Evolutionary conservation across 2,329 filamentous ascomycete genomes (phyloP).

Genomic region (Curvularia sp.): DNA sequence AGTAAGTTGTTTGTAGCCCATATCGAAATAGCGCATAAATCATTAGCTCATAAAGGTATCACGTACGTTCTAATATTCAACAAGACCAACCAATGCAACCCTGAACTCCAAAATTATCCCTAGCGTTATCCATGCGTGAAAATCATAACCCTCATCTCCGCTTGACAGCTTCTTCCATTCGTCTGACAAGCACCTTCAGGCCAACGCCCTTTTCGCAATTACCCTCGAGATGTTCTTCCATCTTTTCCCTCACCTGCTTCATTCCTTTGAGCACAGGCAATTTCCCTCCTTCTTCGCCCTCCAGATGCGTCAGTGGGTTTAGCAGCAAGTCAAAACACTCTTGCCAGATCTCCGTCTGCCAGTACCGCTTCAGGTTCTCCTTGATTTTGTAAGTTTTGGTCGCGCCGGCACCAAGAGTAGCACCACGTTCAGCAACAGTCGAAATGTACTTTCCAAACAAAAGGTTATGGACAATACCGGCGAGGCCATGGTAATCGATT

Average conservation of each 20-base stretch:
- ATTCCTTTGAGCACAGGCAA: constrained; percentile 79
- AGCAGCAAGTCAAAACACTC: constrained; percentile 84
- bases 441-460: constrained; percentile 97
- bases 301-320: constrained; percentile 76
- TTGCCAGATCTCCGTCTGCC: constrained; percentile 91
- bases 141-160: constrained; percentile 43
- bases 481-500: constrained; percentile 93
- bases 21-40: neutral
- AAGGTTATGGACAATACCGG: constrained; percentile 84
- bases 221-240: constrained; percentile 82
- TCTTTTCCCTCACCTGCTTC: constrained; percentile 72
- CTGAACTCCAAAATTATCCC: constrained; percentile 4
- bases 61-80: constrained; percentile 7
- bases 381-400: constrained; percentile 78
- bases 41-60: constrained; percentile 10
- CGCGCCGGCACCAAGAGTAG: constrained; percentile 62
- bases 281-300: constrained; percentile 67
- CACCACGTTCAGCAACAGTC: constrained; percentile 62
- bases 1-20: neutral
- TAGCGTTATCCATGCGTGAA: neutral
- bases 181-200: constrained; percentile 62
- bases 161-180: constrained; percentile 73
- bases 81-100: constrained; percentile 27
- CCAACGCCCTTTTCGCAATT: constrained; percentile 81
- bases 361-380: constrained; percentile 90